Evolutionary conservation across 371 early-diverging fungal species (phyloP).

Genomic region (Coemansia sp.): DNA sequence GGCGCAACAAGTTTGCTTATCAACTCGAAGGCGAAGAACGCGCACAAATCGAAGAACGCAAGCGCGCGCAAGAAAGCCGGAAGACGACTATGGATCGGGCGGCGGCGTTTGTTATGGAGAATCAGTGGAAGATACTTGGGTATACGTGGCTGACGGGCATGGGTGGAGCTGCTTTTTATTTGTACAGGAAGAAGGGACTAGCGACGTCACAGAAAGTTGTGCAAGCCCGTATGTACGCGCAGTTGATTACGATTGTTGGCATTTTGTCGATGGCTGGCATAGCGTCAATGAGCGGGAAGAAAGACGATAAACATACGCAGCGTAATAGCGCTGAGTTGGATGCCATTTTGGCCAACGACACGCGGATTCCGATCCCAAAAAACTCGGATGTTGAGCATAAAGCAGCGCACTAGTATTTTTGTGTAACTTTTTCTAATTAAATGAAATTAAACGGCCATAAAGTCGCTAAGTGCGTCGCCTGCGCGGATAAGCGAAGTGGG

Average conservation of each 20-base stretch:
- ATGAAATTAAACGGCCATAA: conserved; percentile 24
- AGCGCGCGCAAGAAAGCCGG: conserved; percentile 11
- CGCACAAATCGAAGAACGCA: conserved; percentile 1
- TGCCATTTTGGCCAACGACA: conserved; percentile 37
- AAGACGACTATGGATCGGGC: conserved; percentile 15
- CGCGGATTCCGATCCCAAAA: conserved; percentile 7
- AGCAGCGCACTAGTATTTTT: not conserved
- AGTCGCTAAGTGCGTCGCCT: conserved; percentile 49
- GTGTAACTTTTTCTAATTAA: not conserved
- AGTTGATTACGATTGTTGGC: conserved; percentile 49
- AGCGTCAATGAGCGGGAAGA: conserved; percentile 31
- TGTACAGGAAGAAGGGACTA: conserved; percentile 67
- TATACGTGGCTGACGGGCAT: conserved; percentile 70
- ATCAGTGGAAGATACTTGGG: conserved; percentile 61
- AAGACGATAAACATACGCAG: conserved; percentile 14
- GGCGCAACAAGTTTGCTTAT: conserved; percentile 23
- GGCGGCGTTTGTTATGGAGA: conserved; percentile 49
- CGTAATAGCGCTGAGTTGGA: conserved; percentile 43
- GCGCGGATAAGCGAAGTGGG: conserved; percentile 56
- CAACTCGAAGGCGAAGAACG: conserved; percentile 30
- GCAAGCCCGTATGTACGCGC: conserved; percentile 73
- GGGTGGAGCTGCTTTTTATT: conserved; percentile 63
- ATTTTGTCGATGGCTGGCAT: conserved; percentile 51
- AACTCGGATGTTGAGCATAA: not conserved
- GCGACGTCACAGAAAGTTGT: conserved; percentile 72